These are phyloP conservation scores for Penicillium concentricum DNA, from an alignment of 2,329 filamentous ascomycete genomes.

Conservation along the genomic window DNA sequence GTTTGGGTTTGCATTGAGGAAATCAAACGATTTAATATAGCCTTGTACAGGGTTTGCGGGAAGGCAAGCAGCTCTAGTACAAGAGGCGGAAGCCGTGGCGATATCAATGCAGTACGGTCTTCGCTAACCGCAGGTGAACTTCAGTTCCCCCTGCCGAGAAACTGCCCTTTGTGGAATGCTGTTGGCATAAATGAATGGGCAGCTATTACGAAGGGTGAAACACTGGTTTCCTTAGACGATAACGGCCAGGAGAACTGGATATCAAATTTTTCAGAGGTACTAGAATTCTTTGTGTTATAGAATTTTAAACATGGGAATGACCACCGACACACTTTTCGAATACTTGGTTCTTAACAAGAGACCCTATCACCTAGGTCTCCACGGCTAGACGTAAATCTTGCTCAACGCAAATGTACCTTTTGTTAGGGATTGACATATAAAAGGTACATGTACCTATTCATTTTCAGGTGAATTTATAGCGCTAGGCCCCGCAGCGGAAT, in stretches of 20 bases:
- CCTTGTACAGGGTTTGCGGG: conserved; percentile 26
- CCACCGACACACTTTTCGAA: no score
- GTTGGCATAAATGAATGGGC: conserved; percentile 8
- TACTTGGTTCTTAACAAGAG: no score
- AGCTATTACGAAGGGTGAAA: background rate
- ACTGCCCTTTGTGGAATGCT: conserved; percentile 16
- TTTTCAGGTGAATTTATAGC: no score
- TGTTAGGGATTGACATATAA: no score
- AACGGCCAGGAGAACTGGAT: conserved; percentile 11
- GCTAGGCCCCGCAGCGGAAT: no score
- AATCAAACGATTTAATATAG: conserved; percentile 29
- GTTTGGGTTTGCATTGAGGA: conserved; percentile 30
- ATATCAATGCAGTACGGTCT: background rate
- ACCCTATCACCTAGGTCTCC: no score
- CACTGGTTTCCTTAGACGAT: background rate
- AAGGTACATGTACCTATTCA: no score
- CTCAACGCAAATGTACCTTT: no score
- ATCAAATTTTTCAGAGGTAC: conserved; percentile 6
- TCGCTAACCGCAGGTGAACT: conserved; percentile 15
- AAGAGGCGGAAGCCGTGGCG: background rate
- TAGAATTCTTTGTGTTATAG: background rate
- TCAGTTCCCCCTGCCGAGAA: conserved; percentile 20
- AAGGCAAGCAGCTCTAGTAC: background rate
- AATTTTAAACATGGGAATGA: no score
- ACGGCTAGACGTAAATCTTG: no score